phyloP scores from a whole-genome alignment of 2,329 filamentous ascomycete species.

The Aureobasidium zeae region DNA sequence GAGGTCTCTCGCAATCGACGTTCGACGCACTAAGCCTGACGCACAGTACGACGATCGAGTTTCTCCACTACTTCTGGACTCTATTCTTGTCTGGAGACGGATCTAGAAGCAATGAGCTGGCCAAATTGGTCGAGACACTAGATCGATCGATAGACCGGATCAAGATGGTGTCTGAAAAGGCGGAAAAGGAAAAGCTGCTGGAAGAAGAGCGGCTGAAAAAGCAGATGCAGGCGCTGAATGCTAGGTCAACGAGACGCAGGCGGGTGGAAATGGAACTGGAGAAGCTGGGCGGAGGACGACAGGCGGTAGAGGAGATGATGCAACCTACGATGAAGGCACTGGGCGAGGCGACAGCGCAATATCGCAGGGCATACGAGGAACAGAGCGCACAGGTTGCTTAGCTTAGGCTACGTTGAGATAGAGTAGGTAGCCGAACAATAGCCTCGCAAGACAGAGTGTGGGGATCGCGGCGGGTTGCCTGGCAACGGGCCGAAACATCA shows the following conservation, averaged over 20 bases:
- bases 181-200: constrained; percentile 63
- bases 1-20: constrained; percentile 35
- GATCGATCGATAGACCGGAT: constrained; percentile 69
- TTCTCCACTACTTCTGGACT: constrained; percentile 94
- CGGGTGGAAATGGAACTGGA: constrained; percentile 53
- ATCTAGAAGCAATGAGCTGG: constrained; percentile 63
- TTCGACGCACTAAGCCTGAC: constrained; percentile 62
- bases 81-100: constrained; percentile 85
- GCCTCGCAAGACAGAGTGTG: neutral
- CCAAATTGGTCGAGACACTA: constrained; percentile 73
- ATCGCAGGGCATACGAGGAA: constrained; percentile 57
- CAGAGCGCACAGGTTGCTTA: constrained; percentile 37
- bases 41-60: constrained; percentile 88
- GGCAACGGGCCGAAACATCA: constrained; percentile 11
- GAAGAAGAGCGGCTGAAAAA: constrained; percentile 57
- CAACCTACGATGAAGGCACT: constrained; percentile 64
- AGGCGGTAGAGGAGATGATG: constrained; percentile 67
- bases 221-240: constrained; percentile 60
- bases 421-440: neutral
- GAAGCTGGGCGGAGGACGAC: constrained; percentile 62
- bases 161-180: constrained; percentile 67
- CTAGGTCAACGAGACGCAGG: constrained; percentile 64
- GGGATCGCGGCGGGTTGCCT: constrained; percentile 4
- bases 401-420: neutral
- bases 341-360: constrained; percentile 59